Evolutionary conservation across 805 yeast genomes (phyloP).

Genomic region (Jamesozyma rosinii): DNA sequence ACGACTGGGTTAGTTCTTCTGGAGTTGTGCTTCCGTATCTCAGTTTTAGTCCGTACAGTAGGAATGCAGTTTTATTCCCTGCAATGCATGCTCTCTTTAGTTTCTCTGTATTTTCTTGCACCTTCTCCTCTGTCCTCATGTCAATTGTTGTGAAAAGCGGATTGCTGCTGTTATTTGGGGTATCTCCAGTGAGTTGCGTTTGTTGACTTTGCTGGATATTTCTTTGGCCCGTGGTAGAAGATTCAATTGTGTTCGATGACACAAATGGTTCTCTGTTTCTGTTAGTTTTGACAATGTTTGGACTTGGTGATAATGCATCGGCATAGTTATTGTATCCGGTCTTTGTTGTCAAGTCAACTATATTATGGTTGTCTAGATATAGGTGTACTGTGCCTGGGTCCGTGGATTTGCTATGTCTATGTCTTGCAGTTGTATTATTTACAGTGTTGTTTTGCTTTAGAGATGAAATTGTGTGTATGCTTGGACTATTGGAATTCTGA

Average conservation of each 20-base stretch:
- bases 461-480: neutral
- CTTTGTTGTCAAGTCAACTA: slow-evolving; percentile 1
- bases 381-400: slow-evolving; percentile 3
- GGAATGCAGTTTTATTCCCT: slow-evolving; percentile 60
- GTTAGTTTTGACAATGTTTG: neutral
- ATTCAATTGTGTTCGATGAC: no score
- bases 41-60: slow-evolving; percentile 57
- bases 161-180: neutral
- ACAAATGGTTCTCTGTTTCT: neutral
- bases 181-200: neutral
- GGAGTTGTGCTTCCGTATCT: slow-evolving; percentile 62
- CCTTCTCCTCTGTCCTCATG: slow-evolving; percentile 48
- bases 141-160: slow-evolving; percentile 32
- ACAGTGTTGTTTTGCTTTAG: neutral
- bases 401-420: slow-evolving; percentile 2
- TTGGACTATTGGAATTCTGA: neutral
- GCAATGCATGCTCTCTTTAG: slow-evolving; percentile 52
- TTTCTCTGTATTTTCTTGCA: slow-evolving; percentile 61
- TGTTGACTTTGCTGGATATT: neutral
- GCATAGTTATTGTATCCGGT: neutral
- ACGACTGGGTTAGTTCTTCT: slow-evolving; percentile 44
- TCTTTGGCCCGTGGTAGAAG: neutral
- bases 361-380: slow-evolving; percentile 3
- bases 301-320: neutral
- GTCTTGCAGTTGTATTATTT: neutral